These are phyloP conservation scores for Ophiostoma ips DNA, from an alignment of 2,329 filamentous ascomycete genomes.

Conservation along the genomic window DNA sequence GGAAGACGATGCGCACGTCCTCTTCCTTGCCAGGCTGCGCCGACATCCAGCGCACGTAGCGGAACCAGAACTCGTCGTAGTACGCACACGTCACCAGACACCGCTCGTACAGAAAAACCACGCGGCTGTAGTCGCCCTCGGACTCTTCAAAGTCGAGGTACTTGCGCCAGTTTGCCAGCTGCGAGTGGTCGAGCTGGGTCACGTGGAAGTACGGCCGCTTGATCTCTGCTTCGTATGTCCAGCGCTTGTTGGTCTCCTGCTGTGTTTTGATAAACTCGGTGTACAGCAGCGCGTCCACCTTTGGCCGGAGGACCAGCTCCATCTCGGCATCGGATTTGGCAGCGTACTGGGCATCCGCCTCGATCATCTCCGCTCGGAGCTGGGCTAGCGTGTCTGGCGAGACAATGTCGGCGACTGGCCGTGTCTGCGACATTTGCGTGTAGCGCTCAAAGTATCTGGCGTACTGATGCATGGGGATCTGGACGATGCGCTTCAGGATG, in stretches of 20 bases:
- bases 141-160: conserved; percentile 92
- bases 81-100: conserved; percentile 86
- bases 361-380: conserved; percentile 59
- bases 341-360: conserved; percentile 33
- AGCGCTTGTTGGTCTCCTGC: conserved; percentile 77
- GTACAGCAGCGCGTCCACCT: conserved; percentile 68
- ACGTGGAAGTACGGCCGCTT: conserved; percentile 97
- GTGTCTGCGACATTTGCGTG: conserved; percentile 57
- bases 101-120: conserved; percentile 79
- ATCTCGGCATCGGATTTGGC: conserved; percentile 57
- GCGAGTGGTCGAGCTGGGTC: conserved; percentile 73
- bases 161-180: conserved; percentile 84
- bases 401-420: conserved; percentile 60
- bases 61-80: conserved; percentile 96
- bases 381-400: conserved; percentile 52
- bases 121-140: conserved; percentile 62
- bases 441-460: conserved; percentile 89
- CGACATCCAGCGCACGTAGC: conserved; percentile 92
- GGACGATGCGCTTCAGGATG: conserved; percentile 68
- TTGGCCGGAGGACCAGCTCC: conserved; percentile 67
- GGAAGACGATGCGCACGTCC: conserved; percentile 83
- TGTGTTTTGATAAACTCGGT: conserved; percentile 72
- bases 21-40: conserved; percentile 69
- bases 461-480: conserved; percentile 92
- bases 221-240: conserved; percentile 88